A percentile compares a stretch with the other conserved stretches of the same genome.
Evolutionary conservation across 257 asterid species (phyloP).

Genomic region (Cinchona pubescens): DNA sequence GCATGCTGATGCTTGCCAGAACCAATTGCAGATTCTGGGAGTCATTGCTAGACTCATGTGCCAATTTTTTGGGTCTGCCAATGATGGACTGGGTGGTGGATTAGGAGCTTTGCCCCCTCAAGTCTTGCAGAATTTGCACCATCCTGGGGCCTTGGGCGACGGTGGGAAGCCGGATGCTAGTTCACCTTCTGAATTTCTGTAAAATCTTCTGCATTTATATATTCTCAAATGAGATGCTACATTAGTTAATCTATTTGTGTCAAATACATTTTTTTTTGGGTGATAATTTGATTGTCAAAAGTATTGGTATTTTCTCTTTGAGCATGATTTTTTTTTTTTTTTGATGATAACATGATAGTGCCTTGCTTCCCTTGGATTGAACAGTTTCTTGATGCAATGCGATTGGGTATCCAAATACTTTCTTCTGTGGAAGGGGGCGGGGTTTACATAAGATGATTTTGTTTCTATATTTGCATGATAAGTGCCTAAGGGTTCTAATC

Average conservation of each 20-base stretch:
- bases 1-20: slow-evolving; percentile 89
- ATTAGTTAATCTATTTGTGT: slow-evolving; percentile 15
- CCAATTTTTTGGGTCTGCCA: slow-evolving; percentile 71
- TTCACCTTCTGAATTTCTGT: slow-evolving; percentile 77
- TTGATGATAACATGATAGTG: background rate
- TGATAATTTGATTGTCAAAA: slow-evolving; percentile 23
- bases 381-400: background rate
- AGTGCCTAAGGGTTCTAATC: background rate
- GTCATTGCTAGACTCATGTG: slow-evolving; percentile 60
- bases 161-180: slow-evolving; percentile 60
- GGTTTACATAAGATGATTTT: background rate
- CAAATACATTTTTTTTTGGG: slow-evolving; percentile 24
- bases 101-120: slow-evolving; percentile 67
- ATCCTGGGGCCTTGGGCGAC: slow-evolving; percentile 63
- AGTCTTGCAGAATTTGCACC: slow-evolving; percentile 76
- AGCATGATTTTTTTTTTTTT: slow-evolving; percentile 20
- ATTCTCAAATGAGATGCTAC: slow-evolving; percentile 16
- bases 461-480: background rate
- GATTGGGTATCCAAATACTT: background rate
- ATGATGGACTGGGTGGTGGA: slow-evolving; percentile 61
- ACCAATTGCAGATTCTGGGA: slow-evolving; percentile 76
- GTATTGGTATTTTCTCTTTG: slow-evolving; percentile 5
- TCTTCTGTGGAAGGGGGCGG: background rate
- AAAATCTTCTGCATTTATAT: slow-evolving; percentile 19
- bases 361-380: background rate